Conservation (phyloP, 75 land plant genomes). For the Adiantum capillusveneris region DNA sequence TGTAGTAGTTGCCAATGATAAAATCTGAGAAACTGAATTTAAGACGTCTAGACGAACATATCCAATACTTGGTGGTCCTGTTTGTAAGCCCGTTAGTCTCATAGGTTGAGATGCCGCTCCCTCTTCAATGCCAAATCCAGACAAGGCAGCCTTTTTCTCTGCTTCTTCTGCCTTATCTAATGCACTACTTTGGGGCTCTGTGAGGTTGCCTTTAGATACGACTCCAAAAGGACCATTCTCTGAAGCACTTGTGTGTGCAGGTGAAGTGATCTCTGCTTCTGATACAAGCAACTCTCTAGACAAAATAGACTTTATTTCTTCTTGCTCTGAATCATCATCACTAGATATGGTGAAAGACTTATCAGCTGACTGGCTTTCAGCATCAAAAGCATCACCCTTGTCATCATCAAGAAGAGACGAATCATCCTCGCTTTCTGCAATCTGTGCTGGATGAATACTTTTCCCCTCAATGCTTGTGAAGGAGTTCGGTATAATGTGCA, state of each 20-base stretch:
- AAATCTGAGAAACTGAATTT: constrained; percentile 45
- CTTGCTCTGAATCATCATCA: constrained; percentile 1
- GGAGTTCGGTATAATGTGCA: background rate
- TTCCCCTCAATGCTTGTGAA: background rate
- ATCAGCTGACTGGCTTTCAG: background rate
- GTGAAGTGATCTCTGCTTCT: constrained; percentile 8
- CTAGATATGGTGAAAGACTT: background rate
- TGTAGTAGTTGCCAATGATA: constrained; percentile 51
- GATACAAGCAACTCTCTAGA: background rate
- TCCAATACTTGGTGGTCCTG: constrained; percentile 81
- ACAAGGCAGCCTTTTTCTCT: constrained; percentile 77
- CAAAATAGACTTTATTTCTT: background rate
- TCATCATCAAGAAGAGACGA: background rate
- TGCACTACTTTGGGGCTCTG: constrained; percentile 33
- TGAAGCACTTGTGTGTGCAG: constrained; percentile 18
- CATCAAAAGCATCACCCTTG: background rate
- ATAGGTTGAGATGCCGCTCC: constrained; percentile 94
- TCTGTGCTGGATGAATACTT: background rate
- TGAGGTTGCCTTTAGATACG: constrained; percentile 7
- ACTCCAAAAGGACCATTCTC: background rate
- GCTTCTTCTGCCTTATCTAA: constrained; percentile 82
- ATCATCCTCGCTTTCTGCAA: background rate
- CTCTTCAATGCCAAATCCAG: constrained; percentile 81
- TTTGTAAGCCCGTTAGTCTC: constrained; percentile 83
- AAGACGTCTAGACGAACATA: constrained; percentile 61